A percentile compares a stretch with the other conserved stretches of the same genome.
Evolutionary conservation across 148 eudicot genomes (phyloP).

Genomic region (Chenopodium berlandieri): DNA sequence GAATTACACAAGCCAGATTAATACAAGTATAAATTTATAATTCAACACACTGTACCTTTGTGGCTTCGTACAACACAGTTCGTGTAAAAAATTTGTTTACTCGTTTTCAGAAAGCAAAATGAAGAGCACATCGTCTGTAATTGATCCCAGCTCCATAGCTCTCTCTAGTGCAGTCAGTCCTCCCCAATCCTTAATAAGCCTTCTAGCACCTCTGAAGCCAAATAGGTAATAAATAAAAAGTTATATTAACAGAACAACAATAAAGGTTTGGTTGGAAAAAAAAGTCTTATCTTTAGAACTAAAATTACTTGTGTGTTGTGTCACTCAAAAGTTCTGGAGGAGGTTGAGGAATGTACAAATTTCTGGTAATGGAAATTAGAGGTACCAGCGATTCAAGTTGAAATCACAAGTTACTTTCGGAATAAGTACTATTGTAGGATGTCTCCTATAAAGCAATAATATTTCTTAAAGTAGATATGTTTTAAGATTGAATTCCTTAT

Average conservation of each 20-base stretch:
- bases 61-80: not conserved
- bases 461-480: too few relatives aligned
- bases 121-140: conserved; percentile 86
- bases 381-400: not conserved
- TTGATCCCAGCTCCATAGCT: conserved; percentile 97
- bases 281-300: not conserved
- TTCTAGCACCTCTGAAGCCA: conserved; percentile 67
- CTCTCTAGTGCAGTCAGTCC: conserved; percentile 78
- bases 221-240: not conserved
- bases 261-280: not conserved
- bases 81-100: conserved; percentile 23
- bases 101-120: conserved; percentile 73
- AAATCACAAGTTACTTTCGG: too few relatives aligned
- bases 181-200: conserved; percentile 79
- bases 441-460: too few relatives aligned
- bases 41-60: not conserved
- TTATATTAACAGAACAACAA: not conserved
- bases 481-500: too few relatives aligned
- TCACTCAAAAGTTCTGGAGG: not conserved
- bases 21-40: not conserved
- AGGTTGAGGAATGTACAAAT: not conserved
- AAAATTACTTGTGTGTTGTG: not conserved
- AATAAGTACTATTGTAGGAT: too few relatives aligned
- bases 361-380: not conserved
- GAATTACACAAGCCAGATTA: not conserved